These are phyloP conservation scores for Leccinum barrowsii DNA, from an alignment of 768 basidiomycete genomes.

Conservation along the genomic window DNA sequence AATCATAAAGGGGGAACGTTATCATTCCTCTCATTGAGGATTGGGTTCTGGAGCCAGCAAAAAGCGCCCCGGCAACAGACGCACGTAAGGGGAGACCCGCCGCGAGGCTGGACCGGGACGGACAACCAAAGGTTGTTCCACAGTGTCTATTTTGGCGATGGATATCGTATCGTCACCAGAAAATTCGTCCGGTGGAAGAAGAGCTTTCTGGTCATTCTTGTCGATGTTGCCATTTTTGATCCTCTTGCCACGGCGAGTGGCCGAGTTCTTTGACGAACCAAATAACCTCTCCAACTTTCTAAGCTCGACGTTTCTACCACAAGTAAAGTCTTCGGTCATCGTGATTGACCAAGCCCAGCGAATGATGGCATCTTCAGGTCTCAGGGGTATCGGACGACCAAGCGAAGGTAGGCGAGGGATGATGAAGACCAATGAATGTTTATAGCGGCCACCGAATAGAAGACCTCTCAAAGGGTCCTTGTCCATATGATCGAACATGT, in stretches of 20 bases:
- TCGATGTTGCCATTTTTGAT: slow-evolving; percentile 1
- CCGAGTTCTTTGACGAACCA: background rate
- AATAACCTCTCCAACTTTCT: background rate
- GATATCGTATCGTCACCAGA: background rate
- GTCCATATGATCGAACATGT: slow-evolving; percentile 20
- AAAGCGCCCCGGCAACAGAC: slow-evolving; percentile 13
- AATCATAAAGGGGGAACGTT: background rate
- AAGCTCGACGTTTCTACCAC: background rate
- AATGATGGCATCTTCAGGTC: slow-evolving; percentile 17
- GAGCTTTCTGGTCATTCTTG: background rate
- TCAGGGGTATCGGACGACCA: slow-evolving; percentile 13
- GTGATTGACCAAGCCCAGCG: slow-evolving; percentile 22
- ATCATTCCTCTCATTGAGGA: background rate
- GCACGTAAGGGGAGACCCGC: slow-evolving; percentile 20
- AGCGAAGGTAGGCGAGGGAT: slow-evolving; percentile 29
- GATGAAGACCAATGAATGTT: slow-evolving; percentile 9
- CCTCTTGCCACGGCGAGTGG: slow-evolving; percentile 7
- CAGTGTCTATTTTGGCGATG: background rate
- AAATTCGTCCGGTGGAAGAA: slow-evolving; percentile 19
- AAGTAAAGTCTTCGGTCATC: slow-evolving; percentile 11
- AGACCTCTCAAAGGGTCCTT: background rate
- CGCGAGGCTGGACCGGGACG: background rate
- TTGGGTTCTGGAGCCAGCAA: slow-evolving; percentile 17
- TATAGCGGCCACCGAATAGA: slow-evolving; percentile 2
- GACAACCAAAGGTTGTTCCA: slow-evolving; percentile 19